Conservation (phyloP, 176 grass and related monocot species). For the Areca catechu region DNA sequence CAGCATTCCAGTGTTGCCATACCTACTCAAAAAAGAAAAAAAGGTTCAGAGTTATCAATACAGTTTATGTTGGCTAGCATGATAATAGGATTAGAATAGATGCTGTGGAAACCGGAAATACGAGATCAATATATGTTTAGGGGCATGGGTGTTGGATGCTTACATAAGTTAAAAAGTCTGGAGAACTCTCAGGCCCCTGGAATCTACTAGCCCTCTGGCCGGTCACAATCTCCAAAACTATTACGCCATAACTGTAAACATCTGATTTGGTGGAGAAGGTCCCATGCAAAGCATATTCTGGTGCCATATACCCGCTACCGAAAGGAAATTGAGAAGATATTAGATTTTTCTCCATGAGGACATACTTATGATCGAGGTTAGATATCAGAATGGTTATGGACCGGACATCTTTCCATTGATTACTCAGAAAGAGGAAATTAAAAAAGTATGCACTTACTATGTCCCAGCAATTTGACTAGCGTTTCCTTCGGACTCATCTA, state of each 20-base stretch:
- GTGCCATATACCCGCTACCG: conserved; percentile 1
- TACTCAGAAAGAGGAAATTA: background rate
- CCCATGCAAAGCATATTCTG: conserved; percentile 43
- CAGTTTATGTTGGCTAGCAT: too few relatives aligned
- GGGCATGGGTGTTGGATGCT: background rate
- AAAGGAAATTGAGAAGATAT: background rate
- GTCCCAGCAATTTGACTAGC: conserved; percentile 7
- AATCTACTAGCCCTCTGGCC: conserved; percentile 39
- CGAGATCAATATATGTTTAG: background rate
- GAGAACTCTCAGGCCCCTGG: conserved; percentile 36
- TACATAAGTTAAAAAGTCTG: conserved; percentile 49
- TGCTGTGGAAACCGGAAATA: background rate
- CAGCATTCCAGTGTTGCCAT: background rate
- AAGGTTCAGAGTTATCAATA: too few relatives aligned
- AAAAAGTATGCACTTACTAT: background rate
- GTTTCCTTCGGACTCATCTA: background rate
- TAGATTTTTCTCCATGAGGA: background rate
- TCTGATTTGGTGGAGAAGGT: conserved; percentile 54
- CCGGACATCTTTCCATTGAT: too few relatives aligned
- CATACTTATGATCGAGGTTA: too few relatives aligned
- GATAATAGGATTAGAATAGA: too few relatives aligned
- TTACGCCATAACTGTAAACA: conserved; percentile 38
- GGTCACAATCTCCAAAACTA: conserved; percentile 52
- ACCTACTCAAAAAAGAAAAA: background rate
- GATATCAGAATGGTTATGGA: too few relatives aligned